Evolutionary conservation across 345 rosid genomes (phyloP), one percentile per base, ranked within the genome.

Genomic region (Gossypium rotundifolium): DNA sequence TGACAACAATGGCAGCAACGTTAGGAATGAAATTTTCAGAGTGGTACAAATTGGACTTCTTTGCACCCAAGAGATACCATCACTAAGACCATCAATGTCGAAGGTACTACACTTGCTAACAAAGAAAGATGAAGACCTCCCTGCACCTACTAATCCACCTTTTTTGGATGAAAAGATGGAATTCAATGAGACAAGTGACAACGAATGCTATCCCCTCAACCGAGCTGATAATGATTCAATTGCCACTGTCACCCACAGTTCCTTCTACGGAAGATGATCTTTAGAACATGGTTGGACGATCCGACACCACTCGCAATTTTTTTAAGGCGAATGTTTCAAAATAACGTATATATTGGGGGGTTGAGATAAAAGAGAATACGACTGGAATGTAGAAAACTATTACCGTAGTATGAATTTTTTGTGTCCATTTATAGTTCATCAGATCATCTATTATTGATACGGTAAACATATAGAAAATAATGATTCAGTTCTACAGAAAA

Each of bases 151-250:
- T 11, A 87, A 85, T 78, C 98, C 98, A 40, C 97, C 98, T 11
- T 94, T 94, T 74, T 85, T 86, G 59, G 99, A 92, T 49, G 97
- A 91, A 82, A 79, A 70, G 77, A 88, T 95, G 99, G 94, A 93
- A 79, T 83, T 95, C 14, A 78, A 82, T 40, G 90, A 88, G 66
- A 55, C 76, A 1, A 66, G 38, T 9, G 90, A 86, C 74, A 84
- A 85, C 38, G 77, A 73, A 29, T 16, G 71, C 55, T 51, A 49
- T 23, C 87, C 88, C 45, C 83, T 84, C 1, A 84, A 81, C 71
- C 73, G 84, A 42, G 89, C 81, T 52, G 75, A 72, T 52, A 74
- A 83, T 18, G 87, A 83, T 27, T 94, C 98, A 23, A 66, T 86
- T 27, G 97, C 97, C 40, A 86, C 81, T 1, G 66, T 91, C 61